Conservation (phyloP, 257 asterid species). For the Lavandula angustifolia region DNA sequence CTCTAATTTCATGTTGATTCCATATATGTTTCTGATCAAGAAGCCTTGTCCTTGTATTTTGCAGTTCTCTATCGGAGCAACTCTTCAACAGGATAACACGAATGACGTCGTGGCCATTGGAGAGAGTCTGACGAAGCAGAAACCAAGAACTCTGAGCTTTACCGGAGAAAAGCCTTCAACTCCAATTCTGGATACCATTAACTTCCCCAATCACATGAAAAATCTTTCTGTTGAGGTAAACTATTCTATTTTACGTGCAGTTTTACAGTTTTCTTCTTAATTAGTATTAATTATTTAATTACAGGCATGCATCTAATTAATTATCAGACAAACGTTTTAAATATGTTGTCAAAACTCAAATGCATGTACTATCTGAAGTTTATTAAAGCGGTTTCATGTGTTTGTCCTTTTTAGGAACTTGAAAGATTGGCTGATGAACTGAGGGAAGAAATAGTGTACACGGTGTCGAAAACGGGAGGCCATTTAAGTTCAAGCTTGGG, state of each 20-base stretch:
- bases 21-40: background rate
- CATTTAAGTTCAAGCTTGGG: slow-evolving; percentile 71
- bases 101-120: slow-evolving; percentile 24
- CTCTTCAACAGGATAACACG: slow-evolving; percentile 33
- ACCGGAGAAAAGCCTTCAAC: slow-evolving; percentile 58
- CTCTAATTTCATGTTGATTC: background rate
- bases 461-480: slow-evolving; percentile 69
- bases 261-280: too few relatives aligned
- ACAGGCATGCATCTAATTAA: too few relatives aligned
- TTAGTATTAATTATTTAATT: too few relatives aligned
- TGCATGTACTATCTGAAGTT: too few relatives aligned
- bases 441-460: slow-evolving; percentile 60
- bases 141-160: slow-evolving; percentile 40
- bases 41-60: background rate
- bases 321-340: too few relatives aligned
- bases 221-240: slow-evolving; percentile 59
- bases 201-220: slow-evolving; percentile 68
- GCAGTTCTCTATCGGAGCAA: slow-evolving; percentile 37
- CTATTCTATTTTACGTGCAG: too few relatives aligned
- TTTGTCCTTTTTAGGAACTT: slow-evolving; percentile 40
- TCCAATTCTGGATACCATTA: slow-evolving; percentile 64
- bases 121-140: slow-evolving; percentile 20
- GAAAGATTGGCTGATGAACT: slow-evolving; percentile 52
- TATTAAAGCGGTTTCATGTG: too few relatives aligned
- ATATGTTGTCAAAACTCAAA: background rate